Base-by-base conservation (phyloP, 2,329 filamentous ascomycete species). In the Trichoderma sp. region DNA sequence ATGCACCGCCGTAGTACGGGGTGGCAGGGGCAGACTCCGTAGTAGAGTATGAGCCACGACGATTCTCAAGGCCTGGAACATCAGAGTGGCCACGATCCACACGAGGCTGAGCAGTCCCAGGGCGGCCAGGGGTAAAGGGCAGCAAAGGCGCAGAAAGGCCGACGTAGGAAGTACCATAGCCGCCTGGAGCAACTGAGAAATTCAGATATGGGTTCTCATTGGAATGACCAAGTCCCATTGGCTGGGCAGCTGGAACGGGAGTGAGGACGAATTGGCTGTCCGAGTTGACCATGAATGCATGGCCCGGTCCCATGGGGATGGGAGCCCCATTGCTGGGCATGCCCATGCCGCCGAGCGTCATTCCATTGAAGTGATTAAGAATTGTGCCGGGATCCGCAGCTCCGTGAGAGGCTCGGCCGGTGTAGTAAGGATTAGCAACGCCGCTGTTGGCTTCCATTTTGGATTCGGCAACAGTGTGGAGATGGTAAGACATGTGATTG, bases 31-130 rank as follows among this genome's bases (percentile, higher is more conserved):
- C 86, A 8, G 89, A 91, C 77, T 90, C 89, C 4, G 85, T 91
- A 33, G 89, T 91, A 1, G 89, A 91, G 77, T 91, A 90, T 2
- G 89, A 91, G 19, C 87, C 88, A 64, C 89, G 87, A 29, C 89
- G 88, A 70, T 90, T 90, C 73, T 91, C 88, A 35, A 91, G 81
- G 37, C 83, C 86, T 21, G 88, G 89, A 64, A 90, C 85, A 43
- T 90, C 86, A 33, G 83, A 82, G 61, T 83, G 83, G 16, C 77
- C 79, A 73, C 79, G 81, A 40, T 86, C 83, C 60, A 82, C 78
- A 37, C 84, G 85, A 70, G 85, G 82, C 52, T 83, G 81, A 21
- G 81, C 76, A 8, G 79, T 76, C 37, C 80, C 77, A 37, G 82
- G 76, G 21, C 86, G 84, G n/a, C 83, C 84, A 24, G 86, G 84